Evolutionary conservation across 2,329 filamentous ascomycete species (phyloP), one percentile per base, ranked within the genome.

Genomic region (Cladosporium sp.): DNA sequence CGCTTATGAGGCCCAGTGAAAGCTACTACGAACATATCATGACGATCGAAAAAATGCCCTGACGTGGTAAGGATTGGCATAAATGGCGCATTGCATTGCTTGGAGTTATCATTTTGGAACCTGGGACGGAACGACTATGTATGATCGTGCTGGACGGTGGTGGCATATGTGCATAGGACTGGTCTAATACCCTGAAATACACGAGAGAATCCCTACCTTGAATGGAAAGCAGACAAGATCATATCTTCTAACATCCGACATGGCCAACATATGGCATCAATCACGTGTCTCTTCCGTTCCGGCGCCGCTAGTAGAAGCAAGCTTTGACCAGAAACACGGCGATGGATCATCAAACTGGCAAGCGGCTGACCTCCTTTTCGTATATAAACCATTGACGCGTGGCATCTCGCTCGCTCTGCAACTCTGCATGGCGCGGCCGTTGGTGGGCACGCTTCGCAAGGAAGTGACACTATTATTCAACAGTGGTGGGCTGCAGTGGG

Each of bases 1-100:
- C 65, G 69, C 51, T 61, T 72, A 63, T 71, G 63, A 68, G 25
- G 43, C 22, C n/a, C 5, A n/a, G 3, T 5, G 25, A 28, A 14
- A 15, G 25, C 15, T 11, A 2, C 43, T 30, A 28, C 28, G 28
- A 22, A 47, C 19, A 45, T 45, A 47, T 22, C 22, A 55, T 12
- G 52, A 45, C 40, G 40, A 25, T 14, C 17, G 34, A 25, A 55
- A 25, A 25, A 38, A 22, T 42, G 19, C n/a, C 17, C 25, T 9
- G 43, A 30, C 6, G 34, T 8, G 34, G 37, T 11, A 15, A 17
- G 22, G 37, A 38, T 19, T 20, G 42, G 38, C 39, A 47, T 47
- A 22, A 28, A n/a, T 36, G 54, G 54, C 54, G 54, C 36, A 39
- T 39, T 56, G 54, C 54, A 56, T 56, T 56, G 54, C 54, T 49